Base-by-base conservation (phyloP, 345 rosid genomes). In the Eutrema yunnanense region DNA sequence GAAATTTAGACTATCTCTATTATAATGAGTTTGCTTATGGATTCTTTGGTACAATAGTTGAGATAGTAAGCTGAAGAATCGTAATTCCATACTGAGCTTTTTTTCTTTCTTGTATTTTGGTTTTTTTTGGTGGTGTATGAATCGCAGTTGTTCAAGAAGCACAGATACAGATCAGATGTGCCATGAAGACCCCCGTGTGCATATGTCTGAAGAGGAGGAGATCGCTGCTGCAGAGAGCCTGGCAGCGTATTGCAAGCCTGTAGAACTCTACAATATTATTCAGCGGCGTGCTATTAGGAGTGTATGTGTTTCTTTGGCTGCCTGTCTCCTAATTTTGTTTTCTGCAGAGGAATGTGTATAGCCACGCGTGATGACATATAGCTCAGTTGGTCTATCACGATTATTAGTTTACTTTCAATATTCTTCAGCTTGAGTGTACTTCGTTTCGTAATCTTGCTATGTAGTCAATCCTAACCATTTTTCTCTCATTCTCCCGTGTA, bases 241-340 rank as follows among this genome's bases (percentile, higher is more conserved):
- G 19, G 80, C 86, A 1, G 66, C 79, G 33, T 96, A 90, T 78
- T 96, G 99, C 96, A 92, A 92, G 81, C 98, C 98, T 75, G 98
- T 96, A 8, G 99, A 96, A 65, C 88, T 96, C 73, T 92, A 92
- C 84, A 96, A 92, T 72, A 90, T 90, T 67, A 89, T 96, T 67
- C 98, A 92, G 68, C 90, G 99, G 7, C 97, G 98, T 19, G 83
- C 93, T 12, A 41, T 78, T n/a, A 78, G 85, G 80, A 90, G 86
- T 80, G 99, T 90, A 89, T 61, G 67, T 72, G 6, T 5, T 54
- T 69, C 1, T 40, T 55, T 54, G 10, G 9, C 47, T 37, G 26
- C 26, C 26, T 22, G 26, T 22, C 26, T 22, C 26, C 26, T 22
- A 22, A 0, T 6, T n/a, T 0, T 38, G 26, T 12, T 68, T 59